Evolutionary conservation across 2,329 filamentous ascomycete species (phyloP).

Genomic region (Beauveria asiatica): DNA sequence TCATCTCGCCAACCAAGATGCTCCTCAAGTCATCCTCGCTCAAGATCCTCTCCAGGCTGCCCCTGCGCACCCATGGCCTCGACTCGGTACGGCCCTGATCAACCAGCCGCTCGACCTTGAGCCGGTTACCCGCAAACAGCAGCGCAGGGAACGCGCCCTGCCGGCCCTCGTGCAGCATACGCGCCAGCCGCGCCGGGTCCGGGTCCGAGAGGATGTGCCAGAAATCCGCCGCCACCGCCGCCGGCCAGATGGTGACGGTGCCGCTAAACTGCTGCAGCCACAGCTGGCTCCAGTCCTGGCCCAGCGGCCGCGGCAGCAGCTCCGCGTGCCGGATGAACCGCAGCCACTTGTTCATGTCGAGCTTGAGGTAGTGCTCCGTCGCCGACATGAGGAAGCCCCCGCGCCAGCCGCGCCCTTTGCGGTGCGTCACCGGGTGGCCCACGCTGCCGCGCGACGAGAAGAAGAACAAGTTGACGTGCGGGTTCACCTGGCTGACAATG

Average conservation of each 20-base stretch:
- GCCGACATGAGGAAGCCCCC: conserved; percentile 91
- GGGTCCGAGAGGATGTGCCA: conserved; percentile 81
- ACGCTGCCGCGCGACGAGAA: conserved; percentile 90
- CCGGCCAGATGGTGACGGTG: conserved; percentile 94
- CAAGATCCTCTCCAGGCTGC: conserved; percentile 51
- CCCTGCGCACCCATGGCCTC: conserved; percentile 36
- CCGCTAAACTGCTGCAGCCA: conserved; percentile 94
- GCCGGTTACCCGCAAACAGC: conserved; percentile 79
- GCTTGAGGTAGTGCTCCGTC: conserved; percentile 87
- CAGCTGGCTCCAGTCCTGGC: conserved; percentile 93
- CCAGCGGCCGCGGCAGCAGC: conserved; percentile 77
- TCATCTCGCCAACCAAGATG: conserved; percentile 32
- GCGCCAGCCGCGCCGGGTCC: conserved; percentile 60
- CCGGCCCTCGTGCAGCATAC: conserved; percentile 86
- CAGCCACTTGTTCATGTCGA: conserved; percentile 96
- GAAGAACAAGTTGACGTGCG: conserved; percentile 98
- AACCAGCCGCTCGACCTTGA: conserved; percentile 70
- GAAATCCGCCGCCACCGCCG: conserved; percentile 70
- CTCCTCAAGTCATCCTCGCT: conserved; percentile 51
- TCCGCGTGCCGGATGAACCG: conserved; percentile 90
- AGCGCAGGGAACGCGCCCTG: conserved; percentile 86
- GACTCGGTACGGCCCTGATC: conserved; percentile 50
- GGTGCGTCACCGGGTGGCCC: conserved; percentile 87
- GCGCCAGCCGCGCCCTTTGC: conserved; percentile 87
- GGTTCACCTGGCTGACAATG: conserved; percentile 83